A percentile compares a stretch with the other conserved stretches of the same genome.
Evolutionary conservation across 352 stramenopile genomes (phyloP).

Genomic region (Halophytophthora batemanensis): DNA sequence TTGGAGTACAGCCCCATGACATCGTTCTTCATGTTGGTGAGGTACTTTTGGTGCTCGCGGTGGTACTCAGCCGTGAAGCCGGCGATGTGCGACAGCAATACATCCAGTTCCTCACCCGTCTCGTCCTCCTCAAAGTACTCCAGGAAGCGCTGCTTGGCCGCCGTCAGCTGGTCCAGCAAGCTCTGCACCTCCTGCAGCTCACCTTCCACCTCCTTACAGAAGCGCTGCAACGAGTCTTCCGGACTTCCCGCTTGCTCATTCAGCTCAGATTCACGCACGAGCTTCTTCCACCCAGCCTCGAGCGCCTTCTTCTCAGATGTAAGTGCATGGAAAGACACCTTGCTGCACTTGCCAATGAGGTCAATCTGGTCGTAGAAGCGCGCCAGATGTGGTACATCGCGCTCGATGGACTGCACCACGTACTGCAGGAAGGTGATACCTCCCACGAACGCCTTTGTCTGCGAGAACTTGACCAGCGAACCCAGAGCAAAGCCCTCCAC

Average conservation of each 20-base stretch:
- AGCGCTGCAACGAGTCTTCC: constrained; percentile 49
- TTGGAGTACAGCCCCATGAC: constrained; percentile 32
- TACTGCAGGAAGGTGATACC: constrained; percentile 84
- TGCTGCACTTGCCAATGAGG: constrained; percentile 68
- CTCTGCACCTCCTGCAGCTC: constrained; percentile 50
- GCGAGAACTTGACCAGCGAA: constrained; percentile 82
- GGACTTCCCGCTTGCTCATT: constrained; percentile 17
- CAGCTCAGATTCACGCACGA: constrained; percentile 47
- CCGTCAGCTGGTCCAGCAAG: constrained; percentile 51
- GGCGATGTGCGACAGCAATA: constrained; percentile 67
- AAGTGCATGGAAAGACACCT: constrained; percentile 63
- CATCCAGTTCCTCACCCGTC: constrained; percentile 71
- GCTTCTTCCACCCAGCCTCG: constrained; percentile 53
- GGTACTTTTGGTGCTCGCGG: constrained; percentile 69
- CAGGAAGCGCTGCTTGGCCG: constrained; percentile 67
- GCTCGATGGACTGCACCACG: constrained; percentile 83
- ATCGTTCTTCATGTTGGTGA: constrained; percentile 44
- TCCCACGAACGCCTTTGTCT: constrained; percentile 84
- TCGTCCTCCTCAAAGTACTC: constrained; percentile 86
- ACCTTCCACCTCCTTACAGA: constrained; percentile 56
- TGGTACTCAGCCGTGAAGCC: constrained; percentile 75
- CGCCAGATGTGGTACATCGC: constrained; percentile 67
- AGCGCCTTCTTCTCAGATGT: constrained; percentile 70
- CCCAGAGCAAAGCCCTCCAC: constrained; percentile 70
- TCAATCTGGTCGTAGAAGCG: constrained; percentile 79